Evolutionary conservation across 2,329 filamentous ascomycete genomes (phyloP), one percentile per base, ranked within the genome.

Genomic region (Thermomyces lanuginosus): DNA sequence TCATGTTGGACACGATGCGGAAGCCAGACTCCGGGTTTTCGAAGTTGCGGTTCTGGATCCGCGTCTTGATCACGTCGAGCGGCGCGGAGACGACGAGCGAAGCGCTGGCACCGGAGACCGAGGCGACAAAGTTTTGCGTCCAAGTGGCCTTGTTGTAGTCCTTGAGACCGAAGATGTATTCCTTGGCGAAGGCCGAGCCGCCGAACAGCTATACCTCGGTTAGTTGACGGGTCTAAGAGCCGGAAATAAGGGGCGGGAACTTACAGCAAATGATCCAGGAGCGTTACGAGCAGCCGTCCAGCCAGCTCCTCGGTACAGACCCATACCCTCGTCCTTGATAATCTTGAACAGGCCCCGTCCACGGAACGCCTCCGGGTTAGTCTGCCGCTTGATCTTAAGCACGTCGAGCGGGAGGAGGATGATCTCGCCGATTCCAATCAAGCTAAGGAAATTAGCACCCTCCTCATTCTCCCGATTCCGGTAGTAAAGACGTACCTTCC

Each of bases 301-400:
- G 41, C 82, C 81, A 72, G 84, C 92, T 33, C 89, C 89, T 49
- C 89, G 73, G 64, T 98, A 98, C 27, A 98, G 62, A 26, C 83
- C 83, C 46, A 95, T 91, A 18, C 89, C 89, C 57, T 98, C 89
- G 49, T 98, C 89, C 32, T 71, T 69, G 35, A 98, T 69, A 39
- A 98, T 95, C 58, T 69, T 76, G 50, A 95, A 61, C 33, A 98
- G 66, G 36, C 89, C 89, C 45, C 89, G 79, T 42, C 86, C 86
- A 41, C 83, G 73, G 73, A 98, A 98, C 18, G 89, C 84, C 50
- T 95, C 89, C 21, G 89, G 89, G 66, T 98, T 98, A 41, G 89
- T 98, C 64, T 98, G 89, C 46, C 89, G 76, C 71, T 98, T 98
- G 64, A 98, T 98, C 71, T 98, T 98, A 37, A 98, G 70, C 20